Evolutionary conservation across 257 asterid genomes (phyloP), one percentile per base, ranked within the genome.

Genomic region (Solanum pimpinellifolium): DNA sequence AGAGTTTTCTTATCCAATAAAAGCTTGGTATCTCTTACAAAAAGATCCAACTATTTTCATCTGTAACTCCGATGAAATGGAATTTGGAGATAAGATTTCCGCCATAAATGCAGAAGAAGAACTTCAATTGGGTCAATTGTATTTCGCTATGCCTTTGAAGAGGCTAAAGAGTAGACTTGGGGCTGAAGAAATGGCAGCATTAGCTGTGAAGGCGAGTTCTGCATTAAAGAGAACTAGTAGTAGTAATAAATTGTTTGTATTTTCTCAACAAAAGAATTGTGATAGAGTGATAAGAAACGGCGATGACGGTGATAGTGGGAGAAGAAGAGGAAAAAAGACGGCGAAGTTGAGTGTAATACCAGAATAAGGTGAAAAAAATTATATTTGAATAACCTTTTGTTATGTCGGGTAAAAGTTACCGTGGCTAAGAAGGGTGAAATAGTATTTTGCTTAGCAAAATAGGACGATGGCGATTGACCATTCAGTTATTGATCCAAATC

Each of bases 171-270:
- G 88, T 82, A 94, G 94, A 90, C 92, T 97, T 4, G 90, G 89
- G 90, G 94, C 97, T 33, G 99, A 93, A 87, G 98, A 95, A 85
- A 97, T 97, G 99, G 99, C 99, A 6, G 98, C 99, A 90, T 93
- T 97, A 95, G 99, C 99, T 10, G 96, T 96, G 10, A 97, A 95
- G 74, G 99, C 98, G 20, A 94, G 96, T 91, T 92, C 97, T 14
- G 99, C 99, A 3, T 44, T 96, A 86, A 90, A 91, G 20, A 74
- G 52, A 74, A 74, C 4, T 74, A 11, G 11, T 23, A 11, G 20
- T 23, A 94, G 88, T 85, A 83, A 93, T 86, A 90, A 93, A 83
- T 41, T 2, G 15, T 44, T 62, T 20, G 85, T 89, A 41, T 88
- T 91, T 20, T 68, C 94, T 1, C 86, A 73, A 2, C 95, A 82